A percentile compares a stretch with the other conserved stretches of the same genome.
Conservation (phyloP, 352 stramenopile species). For the Globisporangium abappressorium region DNA sequence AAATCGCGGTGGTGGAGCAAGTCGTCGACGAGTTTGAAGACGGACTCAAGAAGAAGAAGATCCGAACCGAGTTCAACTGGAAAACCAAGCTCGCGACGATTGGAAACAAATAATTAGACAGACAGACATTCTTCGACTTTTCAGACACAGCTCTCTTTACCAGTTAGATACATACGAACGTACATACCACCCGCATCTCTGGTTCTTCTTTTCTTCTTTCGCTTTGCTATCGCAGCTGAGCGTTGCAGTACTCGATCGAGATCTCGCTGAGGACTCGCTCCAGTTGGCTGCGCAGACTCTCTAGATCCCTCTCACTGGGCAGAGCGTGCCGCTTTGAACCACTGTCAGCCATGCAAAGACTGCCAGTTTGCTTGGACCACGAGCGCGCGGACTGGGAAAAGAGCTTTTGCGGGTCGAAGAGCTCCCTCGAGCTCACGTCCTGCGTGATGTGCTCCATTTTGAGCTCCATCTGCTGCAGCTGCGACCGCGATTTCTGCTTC, state of each 20-base stretch:
- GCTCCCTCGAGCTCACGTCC: slow-evolving; percentile 39
- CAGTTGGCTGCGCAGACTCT: slow-evolving; percentile 38
- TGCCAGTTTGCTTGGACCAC: slow-evolving; percentile 9
- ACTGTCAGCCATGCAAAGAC: neutral
- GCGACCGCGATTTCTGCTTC: slow-evolving; percentile 34
- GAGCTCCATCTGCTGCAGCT: slow-evolving; percentile 42
- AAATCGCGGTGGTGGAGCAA: slow-evolving; percentile 44
- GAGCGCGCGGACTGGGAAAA: slow-evolving; percentile 35
- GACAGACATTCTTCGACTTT: neutral
- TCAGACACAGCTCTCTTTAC: neutral
- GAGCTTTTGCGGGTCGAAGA: slow-evolving; percentile 42
- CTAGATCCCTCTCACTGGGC: slow-evolving; percentile 31
- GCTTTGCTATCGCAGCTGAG: slow-evolving; percentile 31
- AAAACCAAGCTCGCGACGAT: slow-evolving; percentile 32
- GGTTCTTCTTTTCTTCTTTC: too few species aligned
- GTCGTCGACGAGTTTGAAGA: slow-evolving; percentile 57
- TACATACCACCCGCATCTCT: neutral
- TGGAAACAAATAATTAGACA: slow-evolving; percentile 8
- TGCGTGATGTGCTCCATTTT: slow-evolving; percentile 39
- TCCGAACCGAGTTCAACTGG: slow-evolving; percentile 41
- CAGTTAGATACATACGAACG: neutral
- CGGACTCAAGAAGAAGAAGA: slow-evolving; percentile 82
- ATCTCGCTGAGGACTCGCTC: slow-evolving; percentile 52
- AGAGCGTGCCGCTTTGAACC: slow-evolving; percentile 1
- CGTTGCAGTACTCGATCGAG: slow-evolving; percentile 41